phyloP scores from a whole-genome alignment of 805 yeast genomes.

The Grigorovia humatica region DNA sequence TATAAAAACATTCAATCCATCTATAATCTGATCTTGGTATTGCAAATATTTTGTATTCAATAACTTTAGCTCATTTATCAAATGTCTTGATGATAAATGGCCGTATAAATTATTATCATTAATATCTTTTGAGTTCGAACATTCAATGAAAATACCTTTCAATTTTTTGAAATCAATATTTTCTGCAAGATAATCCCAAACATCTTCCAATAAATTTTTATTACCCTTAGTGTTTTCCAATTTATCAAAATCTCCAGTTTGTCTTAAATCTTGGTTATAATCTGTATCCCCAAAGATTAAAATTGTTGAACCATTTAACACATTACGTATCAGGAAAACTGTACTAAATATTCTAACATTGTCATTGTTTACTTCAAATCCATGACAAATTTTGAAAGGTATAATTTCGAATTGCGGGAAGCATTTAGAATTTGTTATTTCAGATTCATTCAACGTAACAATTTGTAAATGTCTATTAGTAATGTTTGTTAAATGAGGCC shows the following conservation, averaged over 20 bases:
- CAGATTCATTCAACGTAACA: conserved; percentile 3
- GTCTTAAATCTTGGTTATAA: conserved; percentile 2
- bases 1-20: conserved; percentile 33
- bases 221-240: too few species aligned
- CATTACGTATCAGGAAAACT: conserved; percentile 46
- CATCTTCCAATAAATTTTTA: conserved; percentile 17
- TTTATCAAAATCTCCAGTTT: conserved; percentile 39
- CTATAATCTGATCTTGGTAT: conserved; percentile 20
- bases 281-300: conserved; percentile 81
- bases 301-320: conserved; percentile 29
- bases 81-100: conserved; percentile 60
- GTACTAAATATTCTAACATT: conserved; percentile 32
- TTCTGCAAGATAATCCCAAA: conserved; percentile 52
- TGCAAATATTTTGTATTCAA: conserved; percentile 29
- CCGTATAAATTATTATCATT: conserved; percentile 54
- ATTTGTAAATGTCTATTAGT: conserved; percentile 10
- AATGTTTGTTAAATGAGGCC: conserved; percentile 55
- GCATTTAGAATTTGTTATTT: conserved; percentile 8
- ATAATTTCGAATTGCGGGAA: conserved; percentile 23
- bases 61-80: conserved; percentile 45
- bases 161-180: conserved; percentile 34
- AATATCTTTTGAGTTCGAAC: conserved; percentile 45
- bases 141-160: conserved; percentile 60
- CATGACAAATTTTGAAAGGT: conserved; percentile 34
- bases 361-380: conserved; percentile 27